Percentiles rank a stretch among this genome's conserved stretches.
phyloP scores from a whole-genome alignment of 495 filamentous ascomycete genomes.

The Viridothelium virens region DNA sequence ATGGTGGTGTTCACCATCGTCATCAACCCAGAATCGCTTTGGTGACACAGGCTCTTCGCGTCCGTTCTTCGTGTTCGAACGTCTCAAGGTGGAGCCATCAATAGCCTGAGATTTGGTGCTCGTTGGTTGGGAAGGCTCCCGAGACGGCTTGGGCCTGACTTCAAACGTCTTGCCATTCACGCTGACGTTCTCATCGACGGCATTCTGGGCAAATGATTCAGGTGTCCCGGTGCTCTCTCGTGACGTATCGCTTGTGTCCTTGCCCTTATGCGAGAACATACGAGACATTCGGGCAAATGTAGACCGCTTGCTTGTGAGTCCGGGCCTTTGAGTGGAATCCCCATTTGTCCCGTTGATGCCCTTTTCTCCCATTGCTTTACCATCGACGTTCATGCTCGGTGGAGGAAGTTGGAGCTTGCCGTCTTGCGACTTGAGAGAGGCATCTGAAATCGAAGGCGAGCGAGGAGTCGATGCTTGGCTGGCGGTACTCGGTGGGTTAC shows the following conservation, averaged over 20 bases:
- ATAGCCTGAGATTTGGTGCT: constrained; percentile 17
- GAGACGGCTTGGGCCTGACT: constrained; percentile 18
- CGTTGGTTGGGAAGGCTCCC: constrained; percentile 23
- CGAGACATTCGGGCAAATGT: constrained; percentile 17
- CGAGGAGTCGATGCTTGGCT: constrained; percentile 1
- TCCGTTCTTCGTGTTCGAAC: constrained; percentile 27
- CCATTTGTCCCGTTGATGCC: constrained; percentile 5
- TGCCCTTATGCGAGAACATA: constrained; percentile 33
- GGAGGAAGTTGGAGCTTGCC: constrained; percentile 4
- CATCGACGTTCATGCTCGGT: constrained; percentile 2
- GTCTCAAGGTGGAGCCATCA: constrained; percentile 28
- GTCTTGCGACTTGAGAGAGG: constrained; percentile 2
- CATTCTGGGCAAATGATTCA: constrained; percentile 13
- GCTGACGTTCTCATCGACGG: constrained; percentile 15
- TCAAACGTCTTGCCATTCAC: neutral
- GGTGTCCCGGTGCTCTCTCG: neutral
- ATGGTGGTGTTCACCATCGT: constrained; percentile 73
- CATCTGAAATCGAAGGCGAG: constrained; percentile 9
- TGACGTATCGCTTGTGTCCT: constrained; percentile 23
- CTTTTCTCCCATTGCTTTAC: neutral
- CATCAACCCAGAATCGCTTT: constrained; percentile 52
- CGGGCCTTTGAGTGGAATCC: constrained; percentile 2
- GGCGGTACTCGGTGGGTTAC: neutral
- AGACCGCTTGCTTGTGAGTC: neutral
- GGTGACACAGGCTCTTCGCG: constrained; percentile 29